Base-by-base conservation (phyloP, 345 rosid genomes). In the Aquilaria sinensis region DNA sequence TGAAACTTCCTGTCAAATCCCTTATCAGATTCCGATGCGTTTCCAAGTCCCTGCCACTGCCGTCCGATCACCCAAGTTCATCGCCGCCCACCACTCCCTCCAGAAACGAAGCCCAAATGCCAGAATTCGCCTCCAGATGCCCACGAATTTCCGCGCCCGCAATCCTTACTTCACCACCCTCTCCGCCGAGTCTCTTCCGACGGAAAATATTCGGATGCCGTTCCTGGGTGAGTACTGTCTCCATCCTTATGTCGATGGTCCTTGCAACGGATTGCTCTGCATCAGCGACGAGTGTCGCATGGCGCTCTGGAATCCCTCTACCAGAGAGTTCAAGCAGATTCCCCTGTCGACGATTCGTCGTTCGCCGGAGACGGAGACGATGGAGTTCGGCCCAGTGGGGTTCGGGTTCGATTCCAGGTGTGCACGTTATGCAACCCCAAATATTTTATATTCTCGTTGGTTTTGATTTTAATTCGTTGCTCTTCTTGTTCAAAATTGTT, bases 201-300 rank as follows among this genome's bases (percentile, higher is more conserved):
- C 6, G 23, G 51, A 59, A 33, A 43, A 59, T 49, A 43, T 59
- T 46, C 50, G 9, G 23, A 11, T 59, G 29, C 50, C 48, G 15
- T 10, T 51, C 29, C 32, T 33, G 34, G 58, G 33, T 23, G 4
- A 59, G 6, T 46, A 10, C 13, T 8, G 9, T 6, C n/a, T 1
- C 34, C 46, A 10, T 3, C 66, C 66, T 33, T 6, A 3, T 8
- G 47, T 63, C 33, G 33, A 32, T 34, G 57, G 66, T 37, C 49
- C 66, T 63, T 63, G 58, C 15, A 52, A 63, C 54, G 60, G 67
- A 16, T 47, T 59, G 32, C 34, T 64, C 2, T 64, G 53, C 46
- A 46, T 64, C 12, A 30, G 31, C 53, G 33, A 34, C 16, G 0
- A 3, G 3, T 47, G 2, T 51, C 34, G 43, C 15, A 33, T 11